Evolutionary conservation across 1,284 basidiomycete species (phyloP).

Genomic region (Apiotrichum gracile): DNA sequence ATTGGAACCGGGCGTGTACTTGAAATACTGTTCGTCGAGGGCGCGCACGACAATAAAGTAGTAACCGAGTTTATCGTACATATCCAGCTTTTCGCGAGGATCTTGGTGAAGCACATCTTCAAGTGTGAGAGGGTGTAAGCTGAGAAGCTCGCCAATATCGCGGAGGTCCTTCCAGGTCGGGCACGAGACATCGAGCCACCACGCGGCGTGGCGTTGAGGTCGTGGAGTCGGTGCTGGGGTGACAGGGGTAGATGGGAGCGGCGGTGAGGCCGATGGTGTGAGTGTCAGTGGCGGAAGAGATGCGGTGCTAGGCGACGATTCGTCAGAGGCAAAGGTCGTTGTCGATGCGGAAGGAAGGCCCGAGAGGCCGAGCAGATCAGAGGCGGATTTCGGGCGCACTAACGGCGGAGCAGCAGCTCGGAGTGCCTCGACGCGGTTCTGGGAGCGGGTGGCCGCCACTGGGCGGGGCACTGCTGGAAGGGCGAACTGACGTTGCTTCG

Average conservation of each 20-base stretch:
- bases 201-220: conserved; percentile 39
- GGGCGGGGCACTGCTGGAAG: conserved; percentile 28
- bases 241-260: neutral
- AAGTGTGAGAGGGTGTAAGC: conserved; percentile 82
- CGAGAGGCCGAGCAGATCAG: conserved; percentile 38
- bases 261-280: neutral
- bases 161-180: conserved; percentile 87
- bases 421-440: conserved; percentile 27
- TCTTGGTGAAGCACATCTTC: conserved; percentile 96
- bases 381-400: conserved; percentile 40
- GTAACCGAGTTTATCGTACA: conserved; percentile 83
- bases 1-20: conserved; percentile 48
- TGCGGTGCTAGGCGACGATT: neutral
- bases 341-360: neutral
- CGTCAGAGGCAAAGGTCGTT: neutral
- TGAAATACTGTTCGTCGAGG: conserved; percentile 63
- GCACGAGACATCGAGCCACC: conserved; percentile 90
- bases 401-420: conserved; percentile 11
- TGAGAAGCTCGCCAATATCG: conserved; percentile 62
- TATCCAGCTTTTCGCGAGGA: conserved; percentile 85
- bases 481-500: conserved; percentile 20
- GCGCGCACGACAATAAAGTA: conserved; percentile 88
- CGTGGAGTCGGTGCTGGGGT: neutral
- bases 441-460: conserved; percentile 7
- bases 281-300: neutral